Evolutionary conservation across 306 rosid species (phyloP).

Genomic region (Prosopis cineraria): DNA sequence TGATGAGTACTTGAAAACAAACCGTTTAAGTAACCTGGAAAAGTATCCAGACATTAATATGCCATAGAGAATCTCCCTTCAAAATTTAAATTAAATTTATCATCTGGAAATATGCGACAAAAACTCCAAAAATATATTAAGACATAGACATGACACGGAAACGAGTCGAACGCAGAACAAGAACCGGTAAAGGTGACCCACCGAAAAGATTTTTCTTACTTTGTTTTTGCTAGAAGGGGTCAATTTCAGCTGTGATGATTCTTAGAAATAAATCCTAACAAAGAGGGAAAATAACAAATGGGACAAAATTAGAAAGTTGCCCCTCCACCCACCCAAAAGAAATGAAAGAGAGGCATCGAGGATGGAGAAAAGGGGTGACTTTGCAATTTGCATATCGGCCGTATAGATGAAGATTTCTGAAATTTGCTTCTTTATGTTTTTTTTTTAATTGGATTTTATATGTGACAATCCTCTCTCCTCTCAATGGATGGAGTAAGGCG

Average conservation of each 20-base stretch:
- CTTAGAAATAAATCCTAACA: constrained; percentile 6
- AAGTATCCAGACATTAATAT: background rate
- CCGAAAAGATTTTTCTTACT: constrained; percentile 18
- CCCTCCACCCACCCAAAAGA: constrained; percentile 13
- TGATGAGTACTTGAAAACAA: background rate
- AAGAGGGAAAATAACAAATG: background rate
- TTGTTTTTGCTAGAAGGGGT: constrained; percentile 10
- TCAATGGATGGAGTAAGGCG: no score
- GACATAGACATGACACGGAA: background rate
- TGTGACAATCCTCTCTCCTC: no score
- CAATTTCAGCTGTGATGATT: constrained; percentile 17
- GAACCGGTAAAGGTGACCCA: constrained; percentile 20
- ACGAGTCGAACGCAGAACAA: background rate
- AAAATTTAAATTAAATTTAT: no score
- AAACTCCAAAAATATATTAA: background rate
- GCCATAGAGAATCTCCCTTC: background rate
- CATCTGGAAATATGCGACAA: background rate
- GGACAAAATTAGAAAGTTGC: constrained; percentile 25
- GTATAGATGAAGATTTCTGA: constrained; percentile 8
- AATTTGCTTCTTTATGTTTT: background rate
- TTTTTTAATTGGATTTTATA: background rate
- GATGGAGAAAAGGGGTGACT: constrained; percentile 29
- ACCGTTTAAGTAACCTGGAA: background rate
- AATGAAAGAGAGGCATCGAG: background rate
- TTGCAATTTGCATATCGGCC: constrained; percentile 38